These are phyloP conservation scores for Hemileccinum impolitum DNA, from an alignment of 768 basidiomycete genomes.

Conservation along the genomic window DNA sequence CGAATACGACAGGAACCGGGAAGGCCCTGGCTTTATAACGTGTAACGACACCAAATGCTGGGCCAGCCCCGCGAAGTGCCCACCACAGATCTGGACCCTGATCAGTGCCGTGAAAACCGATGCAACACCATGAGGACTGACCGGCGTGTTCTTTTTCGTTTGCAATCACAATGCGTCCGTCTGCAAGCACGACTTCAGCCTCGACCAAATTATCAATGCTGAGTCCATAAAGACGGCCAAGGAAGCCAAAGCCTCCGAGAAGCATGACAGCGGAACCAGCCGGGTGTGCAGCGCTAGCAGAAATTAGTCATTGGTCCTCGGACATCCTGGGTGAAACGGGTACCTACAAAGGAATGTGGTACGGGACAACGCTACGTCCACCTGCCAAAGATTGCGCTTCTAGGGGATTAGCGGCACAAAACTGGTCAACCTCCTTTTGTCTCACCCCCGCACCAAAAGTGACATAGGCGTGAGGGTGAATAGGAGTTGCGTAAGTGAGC, in stretches of 20 bases:
- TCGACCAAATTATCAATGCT: slow-evolving; percentile 90
- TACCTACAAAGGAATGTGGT: slow-evolving; percentile 76
- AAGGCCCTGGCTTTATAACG: slow-evolving; percentile 89
- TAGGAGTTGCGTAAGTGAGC: slow-evolving; percentile 51
- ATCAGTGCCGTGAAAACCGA: slow-evolving; percentile 1
- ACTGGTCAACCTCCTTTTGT: slow-evolving; percentile 82
- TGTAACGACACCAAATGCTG: slow-evolving; percentile 79
- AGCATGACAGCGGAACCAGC: slow-evolving; percentile 78
- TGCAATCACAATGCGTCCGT: slow-evolving; percentile 79
- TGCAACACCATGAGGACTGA: slow-evolving; percentile 24
- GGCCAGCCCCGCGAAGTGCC: slow-evolving; percentile 82
- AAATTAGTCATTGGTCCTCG: slow-evolving; percentile 8
- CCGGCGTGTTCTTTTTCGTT: slow-evolving; percentile 72
- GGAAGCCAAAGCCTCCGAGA: slow-evolving; percentile 86
- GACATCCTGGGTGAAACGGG: slow-evolving; percentile 3
- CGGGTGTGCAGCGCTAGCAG: slow-evolving; percentile 69
- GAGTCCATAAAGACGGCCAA: slow-evolving; percentile 78
- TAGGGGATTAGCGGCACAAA: slow-evolving; percentile 64
- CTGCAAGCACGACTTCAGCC: slow-evolving; percentile 87
- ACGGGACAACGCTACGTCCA: slow-evolving; percentile 57
- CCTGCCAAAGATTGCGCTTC: slow-evolving; percentile 54
- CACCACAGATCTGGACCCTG: slow-evolving; percentile 71
- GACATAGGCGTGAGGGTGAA: slow-evolving; percentile 72
- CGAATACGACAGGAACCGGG: slow-evolving; percentile 87
- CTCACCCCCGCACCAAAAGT: slow-evolving; percentile 84